Evolutionary conservation across 1,284 basidiomycete species (phyloP), one percentile per base, ranked within the genome.

Genomic region (Schizophyllum amplum): DNA sequence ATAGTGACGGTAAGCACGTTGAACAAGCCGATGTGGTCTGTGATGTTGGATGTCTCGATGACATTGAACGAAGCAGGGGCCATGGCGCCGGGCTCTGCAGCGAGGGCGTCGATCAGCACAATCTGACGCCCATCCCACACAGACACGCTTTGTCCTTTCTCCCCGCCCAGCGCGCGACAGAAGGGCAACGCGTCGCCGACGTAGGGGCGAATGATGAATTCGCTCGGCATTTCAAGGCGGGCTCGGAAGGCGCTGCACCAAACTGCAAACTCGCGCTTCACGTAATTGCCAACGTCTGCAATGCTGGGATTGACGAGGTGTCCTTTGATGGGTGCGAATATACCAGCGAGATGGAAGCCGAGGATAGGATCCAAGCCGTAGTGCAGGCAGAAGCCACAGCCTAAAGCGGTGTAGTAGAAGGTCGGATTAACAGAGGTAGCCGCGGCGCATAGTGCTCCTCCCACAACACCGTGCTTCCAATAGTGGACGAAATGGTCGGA

Each of bases 41-140:
- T 61, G 11, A 80, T 52, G 55, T 78, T 80, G 23, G 78, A 78
- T 1, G 80, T 77, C 48, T 82, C 75, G 51, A 81, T 76, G 46
- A 76, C 69, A 52, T 79, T 67, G 66, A 81, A 82, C 2, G 33
- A 55, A 4, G 66, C 61, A 13, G 75, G 75, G 3, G 71, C 56
- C 56, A n/a, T n/a, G n/a, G n/a, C 5, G 48, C 48, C 24, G 24
- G 20, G n/a, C 24, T 58, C n/a, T n/a, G n/a, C 21, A 17, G 53
- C 76, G 13, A 71, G 69, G 0, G 56, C 65, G 2, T 61, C 61
- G 22, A 73, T 67, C 11, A 81, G 67, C 1, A 65, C 59, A 51
- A 80, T 67, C 24, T 61, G 57, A 13, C 67, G 61, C 0, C 63
- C 61, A 22, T 62, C 70, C 75, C 78, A 80, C 52, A 55, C 23